Percentiles rank a stretch among this genome's conserved stretches.
Conservation (phyloP, 805 yeast species). For the Groenewaldozyma tartarivorans region DNA sequence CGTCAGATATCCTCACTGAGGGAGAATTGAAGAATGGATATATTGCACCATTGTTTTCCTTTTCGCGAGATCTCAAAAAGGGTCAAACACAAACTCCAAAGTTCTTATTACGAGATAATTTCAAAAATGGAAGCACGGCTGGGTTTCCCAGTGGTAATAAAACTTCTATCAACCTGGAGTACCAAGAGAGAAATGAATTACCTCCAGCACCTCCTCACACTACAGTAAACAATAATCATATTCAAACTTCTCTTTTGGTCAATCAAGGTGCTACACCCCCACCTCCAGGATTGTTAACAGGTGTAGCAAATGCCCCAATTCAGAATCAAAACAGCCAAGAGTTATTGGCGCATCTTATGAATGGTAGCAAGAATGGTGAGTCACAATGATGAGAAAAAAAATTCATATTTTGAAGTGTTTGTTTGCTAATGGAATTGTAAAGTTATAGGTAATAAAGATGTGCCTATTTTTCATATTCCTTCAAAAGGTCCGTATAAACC, state of each 20-base stretch:
- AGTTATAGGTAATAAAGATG: not conserved
- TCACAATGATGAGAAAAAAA: not conserved
- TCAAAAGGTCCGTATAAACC: not conserved
- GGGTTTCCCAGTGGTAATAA: not conserved
- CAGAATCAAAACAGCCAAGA: constrained; percentile 53
- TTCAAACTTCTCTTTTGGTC: not conserved
- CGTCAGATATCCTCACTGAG: constrained; percentile 17
- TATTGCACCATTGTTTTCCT: constrained; percentile 22
- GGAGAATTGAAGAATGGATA: constrained; percentile 18
- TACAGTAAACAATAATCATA: not conserved
- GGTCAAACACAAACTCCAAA: not conserved
- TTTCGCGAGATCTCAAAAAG: constrained; percentile 11
- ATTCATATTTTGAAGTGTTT: not conserved
- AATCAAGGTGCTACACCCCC: constrained; percentile 45
- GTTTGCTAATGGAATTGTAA: not conserved
- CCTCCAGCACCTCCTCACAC: not conserved
- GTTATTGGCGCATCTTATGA: constrained; percentile 73
- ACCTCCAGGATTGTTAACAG: constrained; percentile 58
- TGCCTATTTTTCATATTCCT: not conserved
- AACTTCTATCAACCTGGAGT: not conserved
- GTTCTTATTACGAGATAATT: constrained; percentile 1
- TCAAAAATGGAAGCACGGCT: not conserved
- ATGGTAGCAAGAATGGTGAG: constrained; percentile 41
- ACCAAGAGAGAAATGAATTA: not conserved
- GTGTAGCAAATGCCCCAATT: constrained; percentile 12